A percentile compares a stretch with the other conserved stretches of the same genome.
Evolutionary conservation across 2,329 filamentous ascomycete genomes (phyloP).

Genomic region (Neofusicoccum ribis): DNA sequence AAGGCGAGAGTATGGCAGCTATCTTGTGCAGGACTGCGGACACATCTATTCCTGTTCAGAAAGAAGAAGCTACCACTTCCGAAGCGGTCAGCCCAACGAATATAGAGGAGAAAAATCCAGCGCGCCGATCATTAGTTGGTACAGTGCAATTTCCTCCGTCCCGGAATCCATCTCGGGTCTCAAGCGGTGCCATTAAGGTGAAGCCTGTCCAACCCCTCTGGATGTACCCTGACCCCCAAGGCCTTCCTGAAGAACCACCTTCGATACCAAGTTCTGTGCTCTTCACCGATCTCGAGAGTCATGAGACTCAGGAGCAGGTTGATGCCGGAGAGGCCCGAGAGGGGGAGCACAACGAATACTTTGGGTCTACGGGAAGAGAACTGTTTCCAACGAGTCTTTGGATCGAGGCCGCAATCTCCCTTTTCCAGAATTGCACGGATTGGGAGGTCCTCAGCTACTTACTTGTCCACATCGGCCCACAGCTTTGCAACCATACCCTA

Average conservation of each 20-base stretch:
- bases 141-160: background rate
- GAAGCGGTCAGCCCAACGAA: conserved; percentile 23
- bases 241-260: conserved; percentile 56
- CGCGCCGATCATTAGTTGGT: background rate
- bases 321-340: background rate
- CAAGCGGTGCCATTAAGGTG: conserved; percentile 19
- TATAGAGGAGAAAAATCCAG: background rate
- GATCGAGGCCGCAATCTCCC: conserved; percentile 73
- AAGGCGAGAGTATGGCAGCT: conserved; percentile 71
- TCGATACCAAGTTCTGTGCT: conserved; percentile 51
- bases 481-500: conserved; percentile 85
- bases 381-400: conserved; percentile 59
- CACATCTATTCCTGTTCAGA: conserved; percentile 47
- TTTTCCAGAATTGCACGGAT: conserved; percentile 73
- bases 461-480: conserved; percentile 80
- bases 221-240: conserved; percentile 47
- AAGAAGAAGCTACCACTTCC: conserved; percentile 23
- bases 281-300: conserved; percentile 48
- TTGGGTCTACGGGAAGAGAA: background rate
- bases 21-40: conserved; percentile 66
- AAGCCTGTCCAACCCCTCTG: conserved; percentile 49
- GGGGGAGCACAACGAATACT: background rate
- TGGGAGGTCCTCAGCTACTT: conserved; percentile 95
- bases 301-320: background rate
- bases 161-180: background rate